Evolutionary conservation across 768 basidiomycete genomes (phyloP), one percentile per base, ranked within the genome.

Genomic region (Calvatia gigantea): DNA sequence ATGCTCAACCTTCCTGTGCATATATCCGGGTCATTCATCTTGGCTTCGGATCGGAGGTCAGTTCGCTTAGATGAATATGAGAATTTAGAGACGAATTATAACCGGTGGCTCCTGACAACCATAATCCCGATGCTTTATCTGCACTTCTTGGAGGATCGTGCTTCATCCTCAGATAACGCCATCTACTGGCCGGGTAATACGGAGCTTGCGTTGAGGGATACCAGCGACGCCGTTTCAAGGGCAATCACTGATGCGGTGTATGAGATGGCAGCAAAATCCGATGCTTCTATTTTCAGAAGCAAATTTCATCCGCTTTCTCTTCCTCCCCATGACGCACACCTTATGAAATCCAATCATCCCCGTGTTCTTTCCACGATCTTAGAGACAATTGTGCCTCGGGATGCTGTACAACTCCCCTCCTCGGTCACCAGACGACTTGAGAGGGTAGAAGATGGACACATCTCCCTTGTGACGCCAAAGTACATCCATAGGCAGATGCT

Each of bases 21-120:
- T 57, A 62, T 81, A 6, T 73, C 72, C 41, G 78, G 74, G 1
- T 73, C 78, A 0, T 81, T 79, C 56, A 69, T 76, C 37, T 64
- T 81, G 2, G 70, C 79, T 0, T 69, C 75, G 2, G 80, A 82
- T 58, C 64, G 79, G 32, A 61, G 78, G 33, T 67, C 70, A 28
- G 71, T 79, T 37, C 70, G 75, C 4, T 68, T 75, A 45, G 78
- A 79, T 58, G 68, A 66, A 2, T 67, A 67, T 28, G 61, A 60
- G 29, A 66, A 62, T 28, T 48, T 60, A 2, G 75, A 75, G 51
- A 69, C 74, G 3, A 54, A 56, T 7, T 78, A 76, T 56, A 79
- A 81, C 54, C 62, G 58, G 5, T 79, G 78, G 76, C 63, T 80
- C 12, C 65, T 79, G 1, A 58, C 69, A 1, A 58, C 65, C 0